These are phyloP conservation scores for Anethum foeniculum DNA, from an alignment of 140 eudicot genomes.

Conservation along the genomic window DNA sequence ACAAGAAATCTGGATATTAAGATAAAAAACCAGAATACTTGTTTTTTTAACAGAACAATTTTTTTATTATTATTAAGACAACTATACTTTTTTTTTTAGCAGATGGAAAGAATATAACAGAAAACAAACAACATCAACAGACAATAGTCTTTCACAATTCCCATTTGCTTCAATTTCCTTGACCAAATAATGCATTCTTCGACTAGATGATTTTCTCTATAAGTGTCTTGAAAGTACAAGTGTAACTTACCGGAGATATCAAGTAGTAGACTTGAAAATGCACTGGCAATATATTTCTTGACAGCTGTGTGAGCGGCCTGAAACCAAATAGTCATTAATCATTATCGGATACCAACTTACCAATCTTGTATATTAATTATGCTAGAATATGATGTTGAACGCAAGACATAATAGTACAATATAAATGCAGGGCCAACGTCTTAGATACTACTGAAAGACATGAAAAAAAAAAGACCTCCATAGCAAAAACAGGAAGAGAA, in stretches of 20 bases:
- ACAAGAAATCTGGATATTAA: not conserved
- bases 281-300: slow-evolving; percentile 56
- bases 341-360: slow-evolving; percentile 11
- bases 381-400: not conserved
- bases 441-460: slow-evolving; percentile 12
- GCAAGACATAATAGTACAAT: not conserved
- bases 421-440: not conserved
- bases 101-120: not conserved
- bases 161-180: not conserved
- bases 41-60: not conserved
- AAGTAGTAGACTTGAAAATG: slow-evolving; percentile 55
- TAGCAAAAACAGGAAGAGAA: slow-evolving; percentile 51
- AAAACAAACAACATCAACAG: not conserved
- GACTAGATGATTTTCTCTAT: not conserved
- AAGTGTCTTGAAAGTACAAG: not conserved
- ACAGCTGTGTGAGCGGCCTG: slow-evolving; percentile 70
- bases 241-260: slow-evolving; percentile 61
- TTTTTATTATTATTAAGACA: not conserved
- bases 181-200: not conserved
- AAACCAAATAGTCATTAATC: slow-evolving; percentile 17
- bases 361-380: not conserved
- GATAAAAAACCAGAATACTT: not conserved
- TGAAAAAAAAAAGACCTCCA: slow-evolving; percentile 44
- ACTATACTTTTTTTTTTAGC: not conserved
- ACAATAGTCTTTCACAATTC: slow-evolving; percentile 1